Evolutionary conservation across 148 eudicot species (phyloP).

Genomic region (Spergularia marina): DNA sequence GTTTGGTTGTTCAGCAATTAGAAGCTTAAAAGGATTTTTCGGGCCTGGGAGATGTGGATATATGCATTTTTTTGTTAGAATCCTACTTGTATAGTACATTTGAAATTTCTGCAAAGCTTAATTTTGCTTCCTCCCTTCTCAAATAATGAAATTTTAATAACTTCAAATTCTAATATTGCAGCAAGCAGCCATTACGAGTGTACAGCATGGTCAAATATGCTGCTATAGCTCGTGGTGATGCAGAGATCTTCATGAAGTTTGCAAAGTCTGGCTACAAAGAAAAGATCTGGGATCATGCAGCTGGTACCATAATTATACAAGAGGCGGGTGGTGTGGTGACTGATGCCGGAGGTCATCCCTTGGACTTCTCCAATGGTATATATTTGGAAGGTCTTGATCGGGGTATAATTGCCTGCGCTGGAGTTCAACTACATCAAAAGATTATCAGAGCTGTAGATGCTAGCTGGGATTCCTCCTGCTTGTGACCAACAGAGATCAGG

Average conservation of each 20-base stretch:
- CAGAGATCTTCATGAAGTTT: slow-evolving; percentile 90
- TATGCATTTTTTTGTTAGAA: too few relatives aligned
- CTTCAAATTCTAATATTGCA: slow-evolving; percentile 27
- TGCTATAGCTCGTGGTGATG: slow-evolving; percentile 93
- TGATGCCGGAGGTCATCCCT: slow-evolving; percentile 82
- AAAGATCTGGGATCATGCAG: slow-evolving; percentile 99
- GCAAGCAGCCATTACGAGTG: slow-evolving; percentile 82
- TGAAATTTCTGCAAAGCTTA: too few relatives aligned
- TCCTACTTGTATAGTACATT: too few relatives aligned
- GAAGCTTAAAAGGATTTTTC: too few relatives aligned
- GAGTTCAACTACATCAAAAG: slow-evolving; percentile 62
- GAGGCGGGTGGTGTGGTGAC: slow-evolving; percentile 96
- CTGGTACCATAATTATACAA: slow-evolving; percentile 77
- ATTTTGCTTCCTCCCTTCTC: neutral
- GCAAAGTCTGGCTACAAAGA: slow-evolving; percentile 87
- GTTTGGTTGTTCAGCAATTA: too few relatives aligned
- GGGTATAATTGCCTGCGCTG: slow-evolving; percentile 79
- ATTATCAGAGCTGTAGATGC: slow-evolving; percentile 77
- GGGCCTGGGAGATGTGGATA: too few relatives aligned
- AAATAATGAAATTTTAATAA: neutral
- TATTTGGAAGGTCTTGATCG: slow-evolving; percentile 90
- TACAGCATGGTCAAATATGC: slow-evolving; percentile 98
- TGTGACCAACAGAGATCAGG: slow-evolving; percentile 22
- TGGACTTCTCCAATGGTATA: slow-evolving; percentile 77
- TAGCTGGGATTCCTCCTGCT: slow-evolving; percentile 85